Conservation (phyloP, 1,139 yeast genomes). For the Pichia sp. region DNA sequence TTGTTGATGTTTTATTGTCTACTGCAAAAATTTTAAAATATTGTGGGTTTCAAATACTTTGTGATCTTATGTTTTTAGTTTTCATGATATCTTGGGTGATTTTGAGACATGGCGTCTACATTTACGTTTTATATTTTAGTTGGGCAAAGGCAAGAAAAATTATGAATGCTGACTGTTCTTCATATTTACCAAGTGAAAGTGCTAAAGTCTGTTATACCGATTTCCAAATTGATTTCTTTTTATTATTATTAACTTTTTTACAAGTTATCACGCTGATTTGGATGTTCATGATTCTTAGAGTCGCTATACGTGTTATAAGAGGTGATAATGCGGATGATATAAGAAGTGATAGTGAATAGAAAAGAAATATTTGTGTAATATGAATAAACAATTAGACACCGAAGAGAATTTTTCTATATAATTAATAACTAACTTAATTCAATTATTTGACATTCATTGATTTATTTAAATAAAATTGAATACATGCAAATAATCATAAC, state of each 20-base stretch:
- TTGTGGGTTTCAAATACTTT: slow-evolving; percentile 49
- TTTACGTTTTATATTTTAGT: slow-evolving; percentile 54
- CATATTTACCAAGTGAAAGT: slow-evolving; percentile 25
- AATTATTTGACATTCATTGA: background rate
- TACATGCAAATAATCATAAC: slow-evolving; percentile 48
- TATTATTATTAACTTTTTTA: slow-evolving; percentile 53
- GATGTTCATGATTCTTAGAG: slow-evolving; percentile 67
- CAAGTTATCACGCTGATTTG: slow-evolving; percentile 65
- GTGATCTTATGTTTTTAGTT: slow-evolving; percentile 64
- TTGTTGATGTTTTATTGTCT: slow-evolving; percentile 66
- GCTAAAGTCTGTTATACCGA: slow-evolving; percentile 50
- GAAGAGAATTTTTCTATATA: background rate
- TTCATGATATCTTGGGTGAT: slow-evolving; percentile 67
- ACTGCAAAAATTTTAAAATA: slow-evolving; percentile 75
- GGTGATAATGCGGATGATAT: slow-evolving; percentile 79
- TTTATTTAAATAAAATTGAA: slow-evolving; percentile 20
- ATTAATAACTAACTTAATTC: background rate
- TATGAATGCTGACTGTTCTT: slow-evolving; percentile 37
- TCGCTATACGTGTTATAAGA: slow-evolving; percentile 58
- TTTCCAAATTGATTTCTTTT: slow-evolving; percentile 42
- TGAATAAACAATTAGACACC: background rate
- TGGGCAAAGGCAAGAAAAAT: slow-evolving; percentile 34
- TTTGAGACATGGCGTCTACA: slow-evolving; percentile 69
- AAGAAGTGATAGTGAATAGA: slow-evolving; percentile 70
- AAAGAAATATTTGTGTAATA: background rate